These are phyloP conservation scores for Rhynchosporium graminicola DNA, from an alignment of 2,329 filamentous ascomycete genomes.

Conservation along the genomic window DNA sequence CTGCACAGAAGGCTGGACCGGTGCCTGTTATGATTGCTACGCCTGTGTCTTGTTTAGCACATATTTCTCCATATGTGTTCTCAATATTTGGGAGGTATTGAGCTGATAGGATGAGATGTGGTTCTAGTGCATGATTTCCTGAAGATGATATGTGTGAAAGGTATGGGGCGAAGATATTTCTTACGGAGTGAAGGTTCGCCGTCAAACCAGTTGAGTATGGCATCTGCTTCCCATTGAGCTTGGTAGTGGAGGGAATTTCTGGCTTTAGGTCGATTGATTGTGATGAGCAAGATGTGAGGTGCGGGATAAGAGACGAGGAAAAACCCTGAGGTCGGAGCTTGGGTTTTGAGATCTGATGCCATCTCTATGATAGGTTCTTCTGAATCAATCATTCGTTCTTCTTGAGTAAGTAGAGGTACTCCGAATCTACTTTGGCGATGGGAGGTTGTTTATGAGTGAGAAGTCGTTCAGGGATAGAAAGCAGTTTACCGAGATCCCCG, in stretches of 20 bases:
- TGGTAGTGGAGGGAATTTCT: constrained; percentile 49
- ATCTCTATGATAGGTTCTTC: constrained; percentile 6
- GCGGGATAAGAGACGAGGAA: constrained; percentile 47
- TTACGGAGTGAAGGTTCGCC: constrained; percentile 50
- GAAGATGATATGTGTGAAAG: background rate
- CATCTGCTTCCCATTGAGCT: constrained; percentile 45
- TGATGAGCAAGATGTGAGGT: constrained; percentile 58
- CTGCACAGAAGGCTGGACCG: constrained; percentile 68
- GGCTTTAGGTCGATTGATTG: constrained; percentile 54
- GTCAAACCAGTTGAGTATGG: constrained; percentile 62
- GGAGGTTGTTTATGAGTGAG: background rate
- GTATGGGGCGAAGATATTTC: background rate
- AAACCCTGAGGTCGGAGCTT: constrained; percentile 25
- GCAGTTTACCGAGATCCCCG: constrained; percentile 11
- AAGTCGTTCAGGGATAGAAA: background rate
- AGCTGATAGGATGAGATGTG: too few relatives aligned
- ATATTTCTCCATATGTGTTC: too few relatives aligned
- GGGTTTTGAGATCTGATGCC: constrained; percentile 23
- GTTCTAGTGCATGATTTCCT: background rate
- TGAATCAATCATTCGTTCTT: background rate
- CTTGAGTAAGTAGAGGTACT: too few relatives aligned
- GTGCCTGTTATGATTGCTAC: constrained; percentile 65
- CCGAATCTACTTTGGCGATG: too few relatives aligned
- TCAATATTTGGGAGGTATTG: too few relatives aligned
- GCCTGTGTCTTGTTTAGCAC: background rate